Evolutionary conservation across 345 rosid genomes (phyloP).

Genomic region (Populus pruinosa): DNA sequence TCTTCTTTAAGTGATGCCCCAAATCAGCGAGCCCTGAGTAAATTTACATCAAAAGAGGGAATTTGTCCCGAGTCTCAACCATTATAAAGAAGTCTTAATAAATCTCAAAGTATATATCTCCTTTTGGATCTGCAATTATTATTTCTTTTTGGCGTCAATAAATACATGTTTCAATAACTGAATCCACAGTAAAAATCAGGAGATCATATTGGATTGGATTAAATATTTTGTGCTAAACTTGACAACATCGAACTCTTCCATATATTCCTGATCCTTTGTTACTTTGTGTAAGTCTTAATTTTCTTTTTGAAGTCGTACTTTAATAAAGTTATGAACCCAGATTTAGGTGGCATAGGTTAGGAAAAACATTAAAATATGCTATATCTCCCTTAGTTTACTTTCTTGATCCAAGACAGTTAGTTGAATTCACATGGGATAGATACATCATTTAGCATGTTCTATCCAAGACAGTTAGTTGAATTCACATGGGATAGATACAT

Average conservation of each 20-base stretch:
- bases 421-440: neutral
- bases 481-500: neutral
- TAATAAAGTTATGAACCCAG: neutral
- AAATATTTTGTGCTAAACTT: neutral
- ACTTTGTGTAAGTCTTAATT: neutral
- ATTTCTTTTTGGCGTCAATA: neutral
- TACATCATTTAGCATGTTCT: too few relatives aligned
- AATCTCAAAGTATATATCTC: neutral
- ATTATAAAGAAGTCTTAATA: neutral
- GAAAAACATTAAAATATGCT: too few relatives aligned
- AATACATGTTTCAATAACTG: neutral
- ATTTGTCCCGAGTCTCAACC: neutral
- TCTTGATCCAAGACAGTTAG: too few relatives aligned
- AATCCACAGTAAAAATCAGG: neutral
- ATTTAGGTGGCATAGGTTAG: neutral
- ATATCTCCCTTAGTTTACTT: too few relatives aligned
- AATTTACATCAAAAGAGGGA: neutral
- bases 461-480: neutral
- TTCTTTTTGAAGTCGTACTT: neutral
- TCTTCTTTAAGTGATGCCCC: neutral
- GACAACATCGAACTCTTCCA: neutral
- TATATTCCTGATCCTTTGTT: neutral
- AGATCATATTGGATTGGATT: neutral
- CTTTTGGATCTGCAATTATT: neutral
- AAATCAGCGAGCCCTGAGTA: neutral